phyloP scores from a whole-genome alignment of 164 flowering plant species.

The Stephania cephalantha region DNA sequence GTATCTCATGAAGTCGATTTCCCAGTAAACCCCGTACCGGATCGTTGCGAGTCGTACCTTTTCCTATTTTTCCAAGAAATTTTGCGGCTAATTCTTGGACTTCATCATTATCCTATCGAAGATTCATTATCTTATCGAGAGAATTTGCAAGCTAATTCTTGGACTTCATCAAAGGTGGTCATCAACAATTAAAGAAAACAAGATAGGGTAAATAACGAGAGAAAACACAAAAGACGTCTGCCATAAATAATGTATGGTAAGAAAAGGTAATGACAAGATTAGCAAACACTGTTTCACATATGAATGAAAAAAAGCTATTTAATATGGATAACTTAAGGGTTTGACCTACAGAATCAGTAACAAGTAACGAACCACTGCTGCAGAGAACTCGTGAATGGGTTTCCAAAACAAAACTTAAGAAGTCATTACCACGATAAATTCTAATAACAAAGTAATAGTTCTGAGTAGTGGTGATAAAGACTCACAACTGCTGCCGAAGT shows the following conservation, averaged over 20 bases:
- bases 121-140: too few species aligned
- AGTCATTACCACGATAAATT: background rate
- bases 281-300: background rate
- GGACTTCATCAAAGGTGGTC: too few species aligned
- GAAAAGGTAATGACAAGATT: background rate
- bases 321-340: background rate
- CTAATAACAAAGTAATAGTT: too few species aligned
- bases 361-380: background rate
- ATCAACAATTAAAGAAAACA: too few species aligned
- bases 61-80: too few species aligned
- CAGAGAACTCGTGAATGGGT: background rate
- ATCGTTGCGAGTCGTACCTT: too few species aligned
- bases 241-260: background rate
- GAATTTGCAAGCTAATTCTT: too few species aligned
- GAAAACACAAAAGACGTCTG: background rate
- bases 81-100: too few species aligned
- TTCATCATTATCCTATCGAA: too few species aligned
- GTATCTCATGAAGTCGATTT: too few species aligned
- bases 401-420: background rate
- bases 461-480: background rate
- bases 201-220: background rate
- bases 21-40: too few species aligned
- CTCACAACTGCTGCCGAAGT: background rate
- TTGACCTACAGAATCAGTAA: background rate
- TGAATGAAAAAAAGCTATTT: too few species aligned